Evolutionary conservation across 2,329 filamentous ascomycete genomes (phyloP), one percentile per base, ranked within the genome.

Genomic region (Zopfia rhizophila): DNA sequence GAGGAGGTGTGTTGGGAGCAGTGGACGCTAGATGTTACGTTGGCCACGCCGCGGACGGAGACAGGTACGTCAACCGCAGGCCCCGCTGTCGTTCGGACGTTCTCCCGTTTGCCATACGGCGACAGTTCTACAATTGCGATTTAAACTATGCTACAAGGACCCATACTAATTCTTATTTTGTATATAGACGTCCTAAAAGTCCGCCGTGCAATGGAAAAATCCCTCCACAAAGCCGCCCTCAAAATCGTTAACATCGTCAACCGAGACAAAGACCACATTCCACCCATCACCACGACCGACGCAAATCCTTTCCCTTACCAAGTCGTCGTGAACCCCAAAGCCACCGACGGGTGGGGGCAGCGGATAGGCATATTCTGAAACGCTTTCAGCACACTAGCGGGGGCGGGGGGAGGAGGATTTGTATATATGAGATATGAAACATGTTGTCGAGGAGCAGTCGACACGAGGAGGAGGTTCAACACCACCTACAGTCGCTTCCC

Each of bases 1-100:
- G 92, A 97, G 70, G 92, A 97, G 71, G 86, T 97, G 13, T 96
- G 91, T 71, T 99, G 94, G 94, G 94, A 97, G 79, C 86, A 85
- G 65, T 99, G 94, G 94, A 91, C 89, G 31, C 76, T 99, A 57
- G 90, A 95, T 72, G 89, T 97, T 38, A 95, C 91, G n/a, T 85
- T 97, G 43, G 90, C 91, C 7, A 91, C 91, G 60, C 92, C 93
- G 21, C 80, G 88, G 65, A 96, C 90, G 8, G 93, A 97, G 65
- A 89, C 85, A 56, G 91, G 91, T 95, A 76, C 61, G 86, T 49
- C 17, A 27, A 18, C 27, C 19, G 7, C 35, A 29, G n/a, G 3
- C 11, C 31, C 22, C 8, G 16, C 13, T 25, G 32, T 4, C 14
- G 13, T 27, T 23, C 6, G 23, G 13, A n/a, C 17, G 24, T 12